Percentiles rank a stretch among this genome's conserved stretches.
These are phyloP conservation scores for Arthroderma sp. DNA, from an alignment of 2,329 filamentous ascomycete species.

Conservation along the genomic window DNA sequence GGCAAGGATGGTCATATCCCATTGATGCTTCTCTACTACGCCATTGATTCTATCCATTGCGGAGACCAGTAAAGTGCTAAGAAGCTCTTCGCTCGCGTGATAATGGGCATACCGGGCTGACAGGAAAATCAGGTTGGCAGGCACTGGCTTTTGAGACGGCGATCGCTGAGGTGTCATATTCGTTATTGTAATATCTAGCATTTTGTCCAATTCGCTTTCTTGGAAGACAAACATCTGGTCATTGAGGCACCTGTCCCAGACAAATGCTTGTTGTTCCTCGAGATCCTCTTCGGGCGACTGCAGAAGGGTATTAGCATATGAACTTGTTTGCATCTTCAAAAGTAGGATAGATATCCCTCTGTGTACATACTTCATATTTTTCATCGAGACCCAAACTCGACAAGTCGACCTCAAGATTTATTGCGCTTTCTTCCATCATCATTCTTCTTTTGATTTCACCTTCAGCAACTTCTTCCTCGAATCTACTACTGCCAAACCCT, in stretches of 20 bases:
- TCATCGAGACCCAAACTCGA: constrained; percentile 94
- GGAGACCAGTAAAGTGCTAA: constrained; percentile 65
- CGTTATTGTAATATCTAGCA: constrained; percentile 90
- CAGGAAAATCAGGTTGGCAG: constrained; percentile 91
- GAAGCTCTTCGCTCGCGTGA: constrained; percentile 73
- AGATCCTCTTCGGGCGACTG: constrained; percentile 46
- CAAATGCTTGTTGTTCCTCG: constrained; percentile 83
- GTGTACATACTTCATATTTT: constrained; percentile 59
- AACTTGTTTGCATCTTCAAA: not conserved
- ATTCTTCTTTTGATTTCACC: constrained; percentile 78
- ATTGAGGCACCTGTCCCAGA: constrained; percentile 86
- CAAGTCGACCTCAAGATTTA: constrained; percentile 90
- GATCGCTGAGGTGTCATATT: constrained; percentile 96
- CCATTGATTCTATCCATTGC: constrained; percentile 96
- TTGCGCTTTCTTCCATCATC: constrained; percentile 99
- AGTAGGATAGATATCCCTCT: constrained; percentile 14
- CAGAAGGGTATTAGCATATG: constrained; percentile 3
- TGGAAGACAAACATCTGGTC: constrained; percentile 99
- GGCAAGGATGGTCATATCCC: constrained; percentile 98
- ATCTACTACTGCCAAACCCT: constrained; percentile 81
- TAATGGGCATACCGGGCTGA: constrained; percentile 95
- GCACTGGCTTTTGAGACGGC: constrained; percentile 92
- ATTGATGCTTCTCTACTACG: constrained; percentile 88
- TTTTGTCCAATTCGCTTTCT: constrained; percentile 78
- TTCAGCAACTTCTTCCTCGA: constrained; percentile 95